Percentiles rank a stretch among this genome's conserved stretches.
phyloP scores from a whole-genome alignment of 2,329 filamentous ascomycete genomes.

The Colletotrichum costaricense region DNA sequence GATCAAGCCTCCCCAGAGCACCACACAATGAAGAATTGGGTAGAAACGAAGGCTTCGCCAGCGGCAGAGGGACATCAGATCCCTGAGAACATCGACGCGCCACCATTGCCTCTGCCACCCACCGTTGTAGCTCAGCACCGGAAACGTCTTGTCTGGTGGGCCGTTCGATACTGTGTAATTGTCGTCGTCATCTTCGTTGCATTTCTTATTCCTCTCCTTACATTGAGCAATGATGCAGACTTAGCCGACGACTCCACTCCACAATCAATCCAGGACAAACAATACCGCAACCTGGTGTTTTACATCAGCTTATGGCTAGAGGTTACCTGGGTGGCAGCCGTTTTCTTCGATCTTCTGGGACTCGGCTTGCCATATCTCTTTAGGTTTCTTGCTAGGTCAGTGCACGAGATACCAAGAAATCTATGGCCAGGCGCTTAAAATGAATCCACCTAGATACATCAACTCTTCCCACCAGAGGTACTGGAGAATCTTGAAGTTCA shows the following conservation, averaged over 20 bases:
- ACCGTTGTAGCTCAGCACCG: background rate
- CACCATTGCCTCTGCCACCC: background rate
- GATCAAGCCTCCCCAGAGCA: background rate
- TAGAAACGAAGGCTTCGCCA: background rate
- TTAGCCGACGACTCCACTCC: slow-evolving; percentile 17
- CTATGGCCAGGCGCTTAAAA: no score
- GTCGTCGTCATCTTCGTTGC: slow-evolving; percentile 34
- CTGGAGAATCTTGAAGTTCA: slow-evolving; percentile 41
- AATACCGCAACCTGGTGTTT: slow-evolving; percentile 37
- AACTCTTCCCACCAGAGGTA: slow-evolving; percentile 44
- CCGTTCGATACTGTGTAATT: slow-evolving; percentile 37
- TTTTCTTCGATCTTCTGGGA: slow-evolving; percentile 36
- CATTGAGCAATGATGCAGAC: slow-evolving; percentile 35
- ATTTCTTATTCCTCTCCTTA: slow-evolving; percentile 37
- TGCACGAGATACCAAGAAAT: background rate
- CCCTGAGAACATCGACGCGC: background rate
- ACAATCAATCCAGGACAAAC: slow-evolving; percentile 21
- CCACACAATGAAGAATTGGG: background rate
- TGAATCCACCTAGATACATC: slow-evolving; percentile 38
- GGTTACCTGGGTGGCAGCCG: slow-evolving; percentile 38
- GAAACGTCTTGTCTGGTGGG: slow-evolving; percentile 31
- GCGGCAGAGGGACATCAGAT: background rate
- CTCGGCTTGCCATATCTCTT: slow-evolving; percentile 40
- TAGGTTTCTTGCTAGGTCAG: slow-evolving; percentile 40
- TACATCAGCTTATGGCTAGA: slow-evolving; percentile 40